phyloP scores from a whole-genome alignment of 108 stramenopile genomes.

The Nitzschia inconspicua region DNA sequence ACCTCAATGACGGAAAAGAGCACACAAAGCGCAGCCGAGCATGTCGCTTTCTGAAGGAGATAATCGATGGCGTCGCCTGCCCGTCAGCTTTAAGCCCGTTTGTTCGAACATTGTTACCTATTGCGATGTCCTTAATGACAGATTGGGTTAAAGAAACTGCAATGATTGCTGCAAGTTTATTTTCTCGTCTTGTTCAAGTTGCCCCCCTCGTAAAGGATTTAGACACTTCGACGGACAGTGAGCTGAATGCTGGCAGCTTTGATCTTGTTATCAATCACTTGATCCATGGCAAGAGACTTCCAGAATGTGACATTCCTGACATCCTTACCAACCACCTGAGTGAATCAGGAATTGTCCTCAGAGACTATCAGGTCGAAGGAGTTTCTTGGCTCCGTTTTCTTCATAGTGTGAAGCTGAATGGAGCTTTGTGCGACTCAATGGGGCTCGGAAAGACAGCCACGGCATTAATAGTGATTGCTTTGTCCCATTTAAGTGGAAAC shows the following conservation, averaged over 20 bases:
- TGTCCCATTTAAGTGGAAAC: slow-evolving; percentile 37
- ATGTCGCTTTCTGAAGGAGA: slow-evolving; percentile 14
- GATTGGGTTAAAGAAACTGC: slow-evolving; percentile 61
- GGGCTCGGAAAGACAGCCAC: slow-evolving; percentile 86
- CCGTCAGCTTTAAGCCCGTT: slow-evolving; percentile 47
- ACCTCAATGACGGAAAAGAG: slow-evolving; percentile 7
- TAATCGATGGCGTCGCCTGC: slow-evolving; percentile 10
- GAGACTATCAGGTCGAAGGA: slow-evolving; percentile 86
- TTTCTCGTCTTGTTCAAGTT: slow-evolving; percentile 68
- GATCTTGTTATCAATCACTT: slow-evolving; percentile 76
- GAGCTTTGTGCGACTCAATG: slow-evolving; percentile 89
- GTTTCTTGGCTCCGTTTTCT: slow-evolving; percentile 85
- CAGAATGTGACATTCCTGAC: slow-evolving; percentile 50
- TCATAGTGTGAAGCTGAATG: slow-evolving; percentile 67
- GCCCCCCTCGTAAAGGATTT: slow-evolving; percentile 63
- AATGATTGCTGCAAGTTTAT: slow-evolving; percentile 54
- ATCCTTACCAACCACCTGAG: slow-evolving; percentile 30
- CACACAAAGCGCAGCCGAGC: slow-evolving; percentile 7
- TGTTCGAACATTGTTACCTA: slow-evolving; percentile 64
- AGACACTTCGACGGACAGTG: slow-evolving; percentile 4
- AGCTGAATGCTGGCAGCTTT: slow-evolving; percentile 9
- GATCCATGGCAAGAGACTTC: slow-evolving; percentile 79
- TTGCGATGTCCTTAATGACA: slow-evolving; percentile 76
- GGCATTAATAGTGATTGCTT: slow-evolving; percentile 59
- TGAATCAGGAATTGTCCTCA: slow-evolving; percentile 38